Evolutionary conservation across 164 flowering plant species (phyloP), one percentile per base, ranked within the genome.

Genomic region (Umbellularia californica): DNA sequence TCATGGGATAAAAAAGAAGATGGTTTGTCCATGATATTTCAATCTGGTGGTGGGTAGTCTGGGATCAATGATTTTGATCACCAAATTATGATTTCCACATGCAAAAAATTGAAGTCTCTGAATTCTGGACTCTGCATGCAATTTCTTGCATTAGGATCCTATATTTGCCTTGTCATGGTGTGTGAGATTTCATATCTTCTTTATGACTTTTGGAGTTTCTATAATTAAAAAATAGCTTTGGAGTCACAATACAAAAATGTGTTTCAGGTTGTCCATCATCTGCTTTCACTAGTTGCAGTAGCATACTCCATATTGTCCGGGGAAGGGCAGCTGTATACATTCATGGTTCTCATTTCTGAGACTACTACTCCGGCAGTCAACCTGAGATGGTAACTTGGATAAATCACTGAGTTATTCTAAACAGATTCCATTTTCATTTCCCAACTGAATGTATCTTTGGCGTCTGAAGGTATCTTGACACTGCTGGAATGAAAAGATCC

Each of bases 311-410:
- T 94, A 93, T 81, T 85, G 64, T 82, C 89, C 30, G 90, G 97
- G 72, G 97, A 96, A 77, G 98, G 95, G 22, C 99, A 96, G 79
- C 87, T 94, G 47, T 94, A 96, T 71, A 90, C 97, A 2, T 94
- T 78, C 76, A 92, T 96, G 99, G 88, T 91, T 74, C 93, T 96
- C 70, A 90, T 96, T 72, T 96, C 99, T 27, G 99, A 96, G 84
- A 81, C 84, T 58, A 96, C 99, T 3, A 96, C 99, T 20, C 97
- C 99, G 13, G 94, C 84, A 72, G 85, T 96, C 79, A 94, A 96
- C 78, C 77, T 96, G 86, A 85, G 99, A 89, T 96, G 99, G 99
- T 96, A 83, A 74, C 76, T n/a, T 35, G 28, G 72, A 67, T 24
- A 19, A n/a, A 11, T 55, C 68, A 33, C 65, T 67, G 63, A 15